Percentiles rank a stretch among this genome's conserved stretches.
Conservation (phyloP, 2,329 filamentous ascomycete genomes). For the Nothophaeocryptopus gaeumannii region DNA sequence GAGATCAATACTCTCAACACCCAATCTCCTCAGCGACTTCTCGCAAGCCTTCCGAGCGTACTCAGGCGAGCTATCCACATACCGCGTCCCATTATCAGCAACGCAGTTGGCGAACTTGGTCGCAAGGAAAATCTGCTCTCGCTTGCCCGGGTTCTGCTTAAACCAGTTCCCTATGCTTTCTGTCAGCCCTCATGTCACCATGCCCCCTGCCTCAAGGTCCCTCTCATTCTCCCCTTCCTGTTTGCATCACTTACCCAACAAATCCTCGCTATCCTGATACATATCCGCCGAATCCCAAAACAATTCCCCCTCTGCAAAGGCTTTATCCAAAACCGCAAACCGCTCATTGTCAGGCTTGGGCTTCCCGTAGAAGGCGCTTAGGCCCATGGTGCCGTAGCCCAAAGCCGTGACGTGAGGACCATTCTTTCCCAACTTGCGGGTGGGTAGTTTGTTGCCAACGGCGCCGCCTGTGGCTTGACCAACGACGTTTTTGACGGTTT, state of each 20-base stretch:
- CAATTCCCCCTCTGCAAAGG: constrained; percentile 50
- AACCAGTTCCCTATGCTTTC: constrained; percentile 34
- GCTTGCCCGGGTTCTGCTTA: constrained; percentile 45
- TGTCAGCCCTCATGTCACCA: background rate
- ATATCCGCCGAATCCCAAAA: constrained; percentile 51
- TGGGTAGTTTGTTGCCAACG: constrained; percentile 37
- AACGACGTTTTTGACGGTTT: constrained; percentile 22
- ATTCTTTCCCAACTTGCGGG: constrained; percentile 50
- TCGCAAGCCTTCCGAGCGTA: constrained; percentile 41
- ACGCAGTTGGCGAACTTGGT: constrained; percentile 51
- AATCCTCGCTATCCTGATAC: constrained; percentile 34
- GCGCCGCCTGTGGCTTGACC: constrained; percentile 25
- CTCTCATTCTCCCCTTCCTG: background rate
- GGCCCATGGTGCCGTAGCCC: constrained; percentile 56
- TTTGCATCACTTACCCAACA: constrained; percentile 39
- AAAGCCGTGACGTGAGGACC: constrained; percentile 52
- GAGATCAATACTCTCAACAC: constrained; percentile 41
- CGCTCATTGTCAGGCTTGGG: constrained; percentile 51
- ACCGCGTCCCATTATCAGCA: constrained; percentile 39
- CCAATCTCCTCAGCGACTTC: constrained; percentile 41
- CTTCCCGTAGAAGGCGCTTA: constrained; percentile 48
- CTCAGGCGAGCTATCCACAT: constrained; percentile 42
- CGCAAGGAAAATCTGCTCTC: constrained; percentile 51
- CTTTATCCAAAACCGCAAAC: constrained; percentile 51
- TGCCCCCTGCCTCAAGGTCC: no score